Evolutionary conservation across 768 basidiomycete species (phyloP).

Genomic region (Naganishia friedmannii): DNA sequence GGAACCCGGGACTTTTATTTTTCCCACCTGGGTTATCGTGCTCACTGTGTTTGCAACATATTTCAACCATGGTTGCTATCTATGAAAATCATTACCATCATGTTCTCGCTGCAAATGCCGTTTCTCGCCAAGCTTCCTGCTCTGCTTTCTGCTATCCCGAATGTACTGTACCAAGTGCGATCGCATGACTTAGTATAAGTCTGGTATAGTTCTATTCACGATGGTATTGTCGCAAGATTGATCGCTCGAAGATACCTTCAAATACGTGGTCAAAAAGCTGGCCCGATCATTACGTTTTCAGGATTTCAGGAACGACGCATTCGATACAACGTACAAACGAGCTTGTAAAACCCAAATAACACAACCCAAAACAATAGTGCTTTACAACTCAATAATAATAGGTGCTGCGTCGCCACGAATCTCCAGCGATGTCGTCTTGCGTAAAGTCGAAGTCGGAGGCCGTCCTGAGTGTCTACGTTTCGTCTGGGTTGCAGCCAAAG

Average conservation of each 20-base stretch:
- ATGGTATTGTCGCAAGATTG: too few species aligned
- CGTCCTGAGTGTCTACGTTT: constrained; percentile 1
- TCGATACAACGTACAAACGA: too few species aligned
- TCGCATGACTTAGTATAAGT: too few species aligned
- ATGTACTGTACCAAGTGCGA: too few species aligned
- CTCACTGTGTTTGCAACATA: constrained; percentile 31
- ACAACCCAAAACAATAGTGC: neutral
- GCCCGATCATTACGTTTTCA: too few species aligned
- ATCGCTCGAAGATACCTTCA: too few species aligned
- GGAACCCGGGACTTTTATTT: constrained; percentile 19
- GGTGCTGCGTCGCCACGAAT: constrained; percentile 9
- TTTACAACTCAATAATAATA: constrained; percentile 1
- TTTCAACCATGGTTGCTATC: constrained; percentile 2
- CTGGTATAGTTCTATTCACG: too few species aligned
- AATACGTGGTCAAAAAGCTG: too few species aligned
- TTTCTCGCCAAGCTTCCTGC: too few species aligned
- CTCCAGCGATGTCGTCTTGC: constrained; percentile 4
- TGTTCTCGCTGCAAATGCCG: neutral
- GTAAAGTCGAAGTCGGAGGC: neutral
- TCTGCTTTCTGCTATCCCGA: too few species aligned
- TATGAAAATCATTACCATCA: neutral
- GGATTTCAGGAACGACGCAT: too few species aligned
- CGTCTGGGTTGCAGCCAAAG: constrained; percentile 1
- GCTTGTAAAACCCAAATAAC: neutral
- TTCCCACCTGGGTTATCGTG: constrained; percentile 22